Evolutionary conservation across 148 eudicot genomes (phyloP).

Genomic region (Linanthus parryae): DNA sequence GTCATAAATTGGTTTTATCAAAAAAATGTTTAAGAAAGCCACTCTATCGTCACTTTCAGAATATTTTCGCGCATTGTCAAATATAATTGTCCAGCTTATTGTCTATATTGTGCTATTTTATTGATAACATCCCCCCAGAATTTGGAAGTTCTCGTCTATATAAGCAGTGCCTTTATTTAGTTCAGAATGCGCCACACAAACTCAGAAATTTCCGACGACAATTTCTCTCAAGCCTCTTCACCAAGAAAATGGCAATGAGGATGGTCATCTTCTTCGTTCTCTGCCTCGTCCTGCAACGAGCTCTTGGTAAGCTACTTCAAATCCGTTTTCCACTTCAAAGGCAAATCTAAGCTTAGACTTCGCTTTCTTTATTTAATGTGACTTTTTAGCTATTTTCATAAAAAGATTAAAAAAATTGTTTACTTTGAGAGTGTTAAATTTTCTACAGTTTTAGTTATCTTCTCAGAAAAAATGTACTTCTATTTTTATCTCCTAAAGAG

Average conservation of each 20-base stretch:
- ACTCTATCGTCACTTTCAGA: constrained; percentile 2
- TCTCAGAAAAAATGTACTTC: too few species aligned
- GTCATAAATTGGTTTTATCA: not conserved
- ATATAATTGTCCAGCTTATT: not conserved
- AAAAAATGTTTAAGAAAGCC: not conserved
- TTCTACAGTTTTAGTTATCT: too few species aligned
- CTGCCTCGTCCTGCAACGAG: constrained; percentile 28
- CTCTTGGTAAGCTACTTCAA: constrained; percentile 20
- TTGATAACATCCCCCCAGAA: not conserved
- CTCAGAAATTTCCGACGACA: not conserved
- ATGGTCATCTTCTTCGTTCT: constrained; percentile 23
- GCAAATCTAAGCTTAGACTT: not conserved
- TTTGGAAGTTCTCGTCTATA: constrained; percentile 3
- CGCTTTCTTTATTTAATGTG: not conserved
- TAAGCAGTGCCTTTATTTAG: not conserved
- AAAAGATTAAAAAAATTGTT: too few species aligned
- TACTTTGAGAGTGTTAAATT: too few species aligned
- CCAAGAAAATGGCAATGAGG: constrained; percentile 12
- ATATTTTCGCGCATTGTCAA: not conserved
- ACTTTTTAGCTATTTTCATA: not conserved
- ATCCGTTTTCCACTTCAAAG: too few species aligned
- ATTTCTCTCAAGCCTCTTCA: not conserved
- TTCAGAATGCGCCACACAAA: not conserved
- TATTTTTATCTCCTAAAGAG: too few species aligned
- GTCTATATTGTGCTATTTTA: constrained; percentile 2